A percentile compares a stretch with the other conserved stretches of the same genome.
phyloP scores from a whole-genome alignment of 495 filamentous ascomycete genomes.

The Schizothecium vesticola region DNA sequence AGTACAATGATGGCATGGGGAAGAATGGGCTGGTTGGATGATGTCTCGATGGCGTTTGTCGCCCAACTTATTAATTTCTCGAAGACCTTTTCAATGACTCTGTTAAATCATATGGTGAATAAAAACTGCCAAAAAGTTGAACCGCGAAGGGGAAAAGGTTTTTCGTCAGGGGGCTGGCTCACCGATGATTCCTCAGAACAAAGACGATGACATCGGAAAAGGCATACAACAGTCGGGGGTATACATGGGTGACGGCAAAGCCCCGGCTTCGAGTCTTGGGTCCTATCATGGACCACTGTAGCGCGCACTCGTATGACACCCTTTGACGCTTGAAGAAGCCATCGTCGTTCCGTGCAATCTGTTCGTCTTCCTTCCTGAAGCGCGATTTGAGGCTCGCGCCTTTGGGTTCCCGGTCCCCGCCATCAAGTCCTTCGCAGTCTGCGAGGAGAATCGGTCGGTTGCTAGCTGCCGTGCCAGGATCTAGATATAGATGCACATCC shows the following conservation, averaged over 20 bases:
- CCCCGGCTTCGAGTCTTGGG: not conserved
- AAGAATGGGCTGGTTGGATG: conserved; percentile 8
- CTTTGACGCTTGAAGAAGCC: not conserved
- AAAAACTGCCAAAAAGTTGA: not conserved
- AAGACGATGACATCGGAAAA: conserved; percentile 4
- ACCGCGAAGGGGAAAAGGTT: not conserved
- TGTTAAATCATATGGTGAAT: not conserved
- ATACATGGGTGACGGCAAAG: conserved; percentile 2
- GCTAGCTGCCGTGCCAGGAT: not conserved
- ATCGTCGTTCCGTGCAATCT: not conserved
- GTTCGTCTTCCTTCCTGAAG: conserved; percentile 1
- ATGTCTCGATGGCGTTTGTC: conserved; percentile 4
- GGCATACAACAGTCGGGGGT: conserved; percentile 1
- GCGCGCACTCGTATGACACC: not conserved
- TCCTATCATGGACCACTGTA: not conserved
- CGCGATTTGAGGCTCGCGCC: not conserved
- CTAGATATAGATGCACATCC: conserved; percentile 8
- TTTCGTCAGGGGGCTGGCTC: not conserved
- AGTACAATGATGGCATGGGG: conserved; percentile 8
- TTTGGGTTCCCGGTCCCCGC: conserved; percentile 2
- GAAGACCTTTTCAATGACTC: conserved; percentile 4
- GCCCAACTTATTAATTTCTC: conserved; percentile 2
- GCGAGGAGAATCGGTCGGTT: not conserved
- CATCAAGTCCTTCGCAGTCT: conserved; percentile 8
- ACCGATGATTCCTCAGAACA: conserved; percentile 3